A percentile compares a stretch with the other conserved stretches of the same genome.
Conservation (phyloP, 805 yeast species). For the Saccharomycopsis sp. region DNA sequence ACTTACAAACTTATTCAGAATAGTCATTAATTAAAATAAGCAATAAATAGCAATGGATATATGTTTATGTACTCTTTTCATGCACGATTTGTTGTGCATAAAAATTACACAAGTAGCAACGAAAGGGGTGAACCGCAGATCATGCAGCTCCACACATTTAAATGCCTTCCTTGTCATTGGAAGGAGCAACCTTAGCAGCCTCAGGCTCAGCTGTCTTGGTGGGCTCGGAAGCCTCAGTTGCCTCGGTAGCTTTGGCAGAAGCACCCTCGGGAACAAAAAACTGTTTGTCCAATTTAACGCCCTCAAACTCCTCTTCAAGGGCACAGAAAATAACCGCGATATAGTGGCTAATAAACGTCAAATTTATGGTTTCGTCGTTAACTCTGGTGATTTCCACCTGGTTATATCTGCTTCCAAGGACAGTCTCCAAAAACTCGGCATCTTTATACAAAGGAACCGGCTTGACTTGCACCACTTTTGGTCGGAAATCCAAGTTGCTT, state of each 20-base stretch:
- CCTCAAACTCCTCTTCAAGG: neutral
- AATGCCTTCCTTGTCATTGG: neutral
- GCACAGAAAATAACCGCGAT: neutral
- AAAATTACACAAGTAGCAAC: no score
- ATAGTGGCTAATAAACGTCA: neutral
- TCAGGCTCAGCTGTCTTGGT: no score
- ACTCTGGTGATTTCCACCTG: neutral
- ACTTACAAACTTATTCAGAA: no score
- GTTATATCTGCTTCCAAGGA: neutral
- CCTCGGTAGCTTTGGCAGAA: no score
- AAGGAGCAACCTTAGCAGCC: neutral
- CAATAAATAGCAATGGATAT: no score
- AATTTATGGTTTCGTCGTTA: neutral
- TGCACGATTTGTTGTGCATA: no score
- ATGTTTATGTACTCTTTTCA: no score
- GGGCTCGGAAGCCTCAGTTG: no score
- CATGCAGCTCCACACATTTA: neutral
- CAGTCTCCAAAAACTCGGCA: neutral
- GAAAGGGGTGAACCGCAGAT: no score
- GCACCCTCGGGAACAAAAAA: neutral
- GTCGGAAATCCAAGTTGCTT: conserved; percentile 2
- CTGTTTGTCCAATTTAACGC: neutral
- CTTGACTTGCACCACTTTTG: neutral
- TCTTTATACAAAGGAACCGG: neutral
- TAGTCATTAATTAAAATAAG: no score